Evolutionary conservation across 768 basidiomycete genomes (phyloP).

Genomic region (Dentipellis sp.): DNA sequence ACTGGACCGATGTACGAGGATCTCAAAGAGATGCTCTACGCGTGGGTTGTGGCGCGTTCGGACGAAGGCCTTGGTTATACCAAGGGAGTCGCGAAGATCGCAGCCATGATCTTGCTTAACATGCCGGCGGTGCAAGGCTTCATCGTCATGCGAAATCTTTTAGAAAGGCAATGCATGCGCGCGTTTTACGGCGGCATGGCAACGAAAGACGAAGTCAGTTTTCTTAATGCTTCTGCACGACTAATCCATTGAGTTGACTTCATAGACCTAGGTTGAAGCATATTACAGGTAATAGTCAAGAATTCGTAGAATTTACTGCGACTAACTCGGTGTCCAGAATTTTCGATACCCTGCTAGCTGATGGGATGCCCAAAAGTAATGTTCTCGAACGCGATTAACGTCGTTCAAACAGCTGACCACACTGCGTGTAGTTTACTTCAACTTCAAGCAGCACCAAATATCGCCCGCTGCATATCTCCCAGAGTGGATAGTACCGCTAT

Average conservation of each 20-base stretch:
- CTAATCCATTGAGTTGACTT: not conserved
- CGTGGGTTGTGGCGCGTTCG: constrained; percentile 81
- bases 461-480: constrained; percentile 78
- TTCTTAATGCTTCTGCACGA: constrained; percentile 8
- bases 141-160: constrained; percentile 73
- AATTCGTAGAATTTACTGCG: not conserved
- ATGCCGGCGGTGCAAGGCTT: constrained; percentile 72
- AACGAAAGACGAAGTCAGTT: constrained; percentile 71
- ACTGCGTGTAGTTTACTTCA: constrained; percentile 68
- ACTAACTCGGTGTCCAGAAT: constrained; percentile 39
- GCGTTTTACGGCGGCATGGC: constrained; percentile 72
- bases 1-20: constrained; percentile 77
- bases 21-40: constrained; percentile 73
- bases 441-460: constrained; percentile 90
- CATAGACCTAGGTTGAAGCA: constrained; percentile 59
- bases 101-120: constrained; percentile 81
- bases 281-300: constrained; percentile 63
- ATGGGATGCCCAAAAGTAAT: constrained; percentile 89
- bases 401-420: not conserved
- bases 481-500: constrained; percentile 76
- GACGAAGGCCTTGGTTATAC: constrained; percentile 78
- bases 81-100: constrained; percentile 59
- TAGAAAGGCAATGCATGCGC: constrained; percentile 78
- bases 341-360: constrained; percentile 86
- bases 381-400: not conserved